Conservation (phyloP, 2,329 filamentous ascomycete species). For the Aspergillus udagawae region DNA sequence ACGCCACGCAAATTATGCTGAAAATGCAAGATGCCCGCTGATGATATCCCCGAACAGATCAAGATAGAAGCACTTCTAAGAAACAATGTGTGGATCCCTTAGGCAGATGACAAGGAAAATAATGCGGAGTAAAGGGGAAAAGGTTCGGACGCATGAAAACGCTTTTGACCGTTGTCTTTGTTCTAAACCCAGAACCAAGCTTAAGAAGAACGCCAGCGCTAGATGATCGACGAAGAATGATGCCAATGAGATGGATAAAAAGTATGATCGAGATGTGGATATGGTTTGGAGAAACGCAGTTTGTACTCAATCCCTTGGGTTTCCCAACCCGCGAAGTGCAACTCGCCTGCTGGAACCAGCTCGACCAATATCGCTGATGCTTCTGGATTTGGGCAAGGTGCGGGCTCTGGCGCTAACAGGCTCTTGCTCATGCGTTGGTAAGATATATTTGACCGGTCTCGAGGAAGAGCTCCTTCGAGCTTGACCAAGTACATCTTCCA, state of each 20-base stretch:
- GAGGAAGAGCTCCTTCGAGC: conserved; percentile 37
- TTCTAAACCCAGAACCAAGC: background rate
- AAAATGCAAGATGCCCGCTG: background rate
- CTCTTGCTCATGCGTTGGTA: conserved; percentile 15
- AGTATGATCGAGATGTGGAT: conserved; percentile 1
- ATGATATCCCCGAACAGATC: background rate
- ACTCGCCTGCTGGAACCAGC: conserved; percentile 36
- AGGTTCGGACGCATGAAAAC: background rate
- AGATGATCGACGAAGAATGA: background rate
- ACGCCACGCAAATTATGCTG: background rate
- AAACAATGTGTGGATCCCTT: background rate
- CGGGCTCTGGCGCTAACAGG: conserved; percentile 10
- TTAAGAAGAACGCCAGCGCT: background rate
- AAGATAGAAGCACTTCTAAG: background rate
- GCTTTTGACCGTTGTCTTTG: background rate
- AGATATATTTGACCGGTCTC: conserved; percentile 24
- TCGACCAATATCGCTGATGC: conserved; percentile 38
- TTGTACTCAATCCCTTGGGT: conserved; percentile 10
- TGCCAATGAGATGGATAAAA: background rate
- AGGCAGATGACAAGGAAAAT: background rate
- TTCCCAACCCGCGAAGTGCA: conserved; percentile 33
- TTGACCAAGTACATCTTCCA: conserved; percentile 44
- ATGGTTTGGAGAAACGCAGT: background rate
- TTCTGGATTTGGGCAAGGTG: conserved; percentile 29
- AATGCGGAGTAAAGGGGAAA: too few species aligned